Evolutionary conservation across 371 early-diverging fungal genomes (phyloP).

Genomic region (Mortierella sp.): DNA sequence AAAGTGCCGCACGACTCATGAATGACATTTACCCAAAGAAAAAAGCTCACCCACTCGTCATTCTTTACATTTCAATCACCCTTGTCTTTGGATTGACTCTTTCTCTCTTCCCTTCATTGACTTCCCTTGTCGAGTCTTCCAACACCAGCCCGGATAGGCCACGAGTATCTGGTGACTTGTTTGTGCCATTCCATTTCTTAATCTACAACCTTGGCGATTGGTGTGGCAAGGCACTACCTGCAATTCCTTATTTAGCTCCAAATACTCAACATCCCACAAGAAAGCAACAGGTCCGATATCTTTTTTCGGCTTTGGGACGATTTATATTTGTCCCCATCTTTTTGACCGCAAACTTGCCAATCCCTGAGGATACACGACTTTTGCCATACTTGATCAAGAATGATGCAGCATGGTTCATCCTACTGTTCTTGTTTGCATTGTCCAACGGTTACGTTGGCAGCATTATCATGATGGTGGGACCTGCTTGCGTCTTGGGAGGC

Average conservation of each 20-base stretch:
- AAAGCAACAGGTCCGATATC: constrained; percentile 60
- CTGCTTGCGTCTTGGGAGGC: constrained; percentile 62
- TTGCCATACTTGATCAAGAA: constrained; percentile 69
- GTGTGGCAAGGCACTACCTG: constrained; percentile 71
- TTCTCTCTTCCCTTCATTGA: constrained; percentile 83
- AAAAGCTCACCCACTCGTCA: constrained; percentile 48
- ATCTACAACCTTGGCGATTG: constrained; percentile 83
- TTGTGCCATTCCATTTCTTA: constrained; percentile 83
- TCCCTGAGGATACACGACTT: constrained; percentile 55
- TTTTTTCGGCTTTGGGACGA: constrained; percentile 62
- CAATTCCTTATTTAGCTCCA: constrained; percentile 43
- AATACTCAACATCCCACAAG: constrained; percentile 58
- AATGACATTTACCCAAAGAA: constrained; percentile 59
- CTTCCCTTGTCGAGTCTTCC: constrained; percentile 73
- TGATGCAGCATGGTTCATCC: constrained; percentile 71
- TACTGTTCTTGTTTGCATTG: constrained; percentile 74
- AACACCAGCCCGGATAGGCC: constrained; percentile 45
- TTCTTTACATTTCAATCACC: constrained; percentile 66
- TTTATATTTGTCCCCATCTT: constrained; percentile 77
- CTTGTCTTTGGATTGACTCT: constrained; percentile 78
- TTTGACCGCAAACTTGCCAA: constrained; percentile 76
- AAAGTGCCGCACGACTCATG: constrained; percentile 43
- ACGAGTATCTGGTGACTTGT: constrained; percentile 68
- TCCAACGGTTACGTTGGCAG: constrained; percentile 81
- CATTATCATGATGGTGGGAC: constrained; percentile 83